phyloP scores from a whole-genome alignment of 768 basidiomycete species.

The Leccinum rimulosum region DNA sequence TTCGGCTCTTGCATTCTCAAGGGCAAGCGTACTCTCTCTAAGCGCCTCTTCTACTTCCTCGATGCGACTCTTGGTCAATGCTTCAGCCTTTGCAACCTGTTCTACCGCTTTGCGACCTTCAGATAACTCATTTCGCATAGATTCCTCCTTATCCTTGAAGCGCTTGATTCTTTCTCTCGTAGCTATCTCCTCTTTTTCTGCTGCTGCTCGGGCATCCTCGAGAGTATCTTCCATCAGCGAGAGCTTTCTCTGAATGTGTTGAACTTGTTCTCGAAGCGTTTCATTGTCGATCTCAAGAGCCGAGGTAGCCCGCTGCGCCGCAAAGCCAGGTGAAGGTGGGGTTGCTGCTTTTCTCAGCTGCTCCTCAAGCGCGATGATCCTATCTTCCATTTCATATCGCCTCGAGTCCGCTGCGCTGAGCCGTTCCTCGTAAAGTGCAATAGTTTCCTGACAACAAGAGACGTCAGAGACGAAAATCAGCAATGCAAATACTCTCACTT shows the following conservation, averaged over 20 bases:
- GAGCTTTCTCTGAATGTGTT: constrained; percentile 79
- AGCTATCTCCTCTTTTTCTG: constrained; percentile 71
- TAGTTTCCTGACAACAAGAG: constrained; percentile 67
- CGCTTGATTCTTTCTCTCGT: constrained; percentile 63
- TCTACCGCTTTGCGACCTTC: constrained; percentile 67
- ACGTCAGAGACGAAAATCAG: not conserved
- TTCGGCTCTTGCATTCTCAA: constrained; percentile 89
- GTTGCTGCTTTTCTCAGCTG: constrained; percentile 34
- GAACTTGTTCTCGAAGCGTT: constrained; percentile 83
- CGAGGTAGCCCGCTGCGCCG: constrained; percentile 48
- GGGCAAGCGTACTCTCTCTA: constrained; percentile 78
- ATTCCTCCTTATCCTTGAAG: constrained; percentile 71
- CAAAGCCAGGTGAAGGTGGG: constrained; percentile 35
- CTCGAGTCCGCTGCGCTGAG: constrained; percentile 66
- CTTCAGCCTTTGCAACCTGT: constrained; percentile 59
- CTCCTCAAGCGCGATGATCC: constrained; percentile 56
- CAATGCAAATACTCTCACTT: constrained; percentile 46
- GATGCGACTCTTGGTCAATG: constrained; percentile 56
- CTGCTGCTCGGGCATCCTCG: constrained; percentile 66
- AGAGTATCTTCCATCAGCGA: constrained; percentile 77
- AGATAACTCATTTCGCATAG: constrained; percentile 65
- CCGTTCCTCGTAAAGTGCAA: constrained; percentile 91
- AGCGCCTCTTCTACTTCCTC: constrained; percentile 91
- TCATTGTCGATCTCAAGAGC: constrained; percentile 96
- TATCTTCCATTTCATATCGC: constrained; percentile 77